Conservation (phyloP, 495 filamentous ascomycete species). For the Tuber microsphaerosporum region DNA sequence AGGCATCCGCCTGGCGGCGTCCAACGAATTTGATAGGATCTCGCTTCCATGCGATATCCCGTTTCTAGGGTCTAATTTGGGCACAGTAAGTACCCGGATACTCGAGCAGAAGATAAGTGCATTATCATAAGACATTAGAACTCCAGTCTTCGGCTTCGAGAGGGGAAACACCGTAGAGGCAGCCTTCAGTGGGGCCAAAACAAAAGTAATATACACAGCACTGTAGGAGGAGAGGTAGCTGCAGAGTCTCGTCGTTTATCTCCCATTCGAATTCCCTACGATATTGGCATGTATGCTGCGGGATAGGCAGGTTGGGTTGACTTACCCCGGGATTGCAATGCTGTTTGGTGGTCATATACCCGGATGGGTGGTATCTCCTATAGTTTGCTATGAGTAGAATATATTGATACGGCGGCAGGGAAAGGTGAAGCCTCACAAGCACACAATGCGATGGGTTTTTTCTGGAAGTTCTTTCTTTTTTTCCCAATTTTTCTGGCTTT, state of each 20-base stretch:
- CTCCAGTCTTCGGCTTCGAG: neutral
- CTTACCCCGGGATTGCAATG: too few relatives aligned
- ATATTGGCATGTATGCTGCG: too few relatives aligned
- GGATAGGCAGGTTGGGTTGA: too few relatives aligned
- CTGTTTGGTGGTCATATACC: too few relatives aligned
- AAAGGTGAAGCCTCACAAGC: neutral
- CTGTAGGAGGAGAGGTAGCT: neutral
- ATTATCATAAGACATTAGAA: neutral
- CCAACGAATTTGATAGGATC: neutral
- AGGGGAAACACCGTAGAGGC: neutral
- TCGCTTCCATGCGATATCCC: neutral
- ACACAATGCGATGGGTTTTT: neutral
- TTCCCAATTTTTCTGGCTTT: neutral
- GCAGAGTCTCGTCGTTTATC: neutral
- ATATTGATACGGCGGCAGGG: too few relatives aligned
- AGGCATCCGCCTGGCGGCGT: neutral
- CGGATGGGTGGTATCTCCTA: too few relatives aligned
- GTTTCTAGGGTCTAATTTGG: neutral
- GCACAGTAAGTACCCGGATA: neutral
- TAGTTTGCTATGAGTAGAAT: too few relatives aligned
- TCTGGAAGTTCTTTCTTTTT: neutral
- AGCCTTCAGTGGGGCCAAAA: neutral
- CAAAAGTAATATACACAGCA: neutral
- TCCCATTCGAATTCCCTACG: neutral
- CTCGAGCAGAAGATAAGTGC: neutral